phyloP scores from a whole-genome alignment of 179 eudicot genomes.

The Monotropa hypopitys region DNA sequence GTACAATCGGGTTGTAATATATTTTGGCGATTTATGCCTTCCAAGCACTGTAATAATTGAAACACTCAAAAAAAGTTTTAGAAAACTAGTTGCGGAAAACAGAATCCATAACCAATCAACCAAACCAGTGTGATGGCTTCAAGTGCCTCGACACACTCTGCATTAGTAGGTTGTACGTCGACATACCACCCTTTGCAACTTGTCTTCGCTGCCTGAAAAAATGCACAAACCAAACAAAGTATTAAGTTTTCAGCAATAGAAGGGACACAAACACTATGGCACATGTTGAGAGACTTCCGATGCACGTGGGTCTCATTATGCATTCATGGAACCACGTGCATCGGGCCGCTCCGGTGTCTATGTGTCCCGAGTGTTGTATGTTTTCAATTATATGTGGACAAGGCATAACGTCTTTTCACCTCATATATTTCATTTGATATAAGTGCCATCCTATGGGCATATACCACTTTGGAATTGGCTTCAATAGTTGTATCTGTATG shows the following conservation, averaged over 20 bases:
- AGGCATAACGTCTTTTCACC: neutral
- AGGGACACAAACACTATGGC: no score
- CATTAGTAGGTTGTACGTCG: neutral
- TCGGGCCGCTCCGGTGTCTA: no score
- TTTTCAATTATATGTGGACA: no score
- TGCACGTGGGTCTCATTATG: no score
- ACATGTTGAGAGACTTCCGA: no score
- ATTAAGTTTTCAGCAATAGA: neutral
- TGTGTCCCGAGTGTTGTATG: no score
- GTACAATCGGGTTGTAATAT: slow-evolving; percentile 8
- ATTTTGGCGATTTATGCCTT: neutral
- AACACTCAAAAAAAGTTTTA: no score
- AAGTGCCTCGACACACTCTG: slow-evolving; percentile 2
- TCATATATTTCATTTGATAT: slow-evolving; percentile 6
- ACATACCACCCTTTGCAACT: slow-evolving; percentile 8
- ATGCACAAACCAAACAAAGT: neutral
- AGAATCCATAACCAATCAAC: neutral
- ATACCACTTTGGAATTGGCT: slow-evolving; percentile 3
- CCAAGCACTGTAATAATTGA: neutral
- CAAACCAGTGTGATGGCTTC: slow-evolving; percentile 5
- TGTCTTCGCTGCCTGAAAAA: neutral
- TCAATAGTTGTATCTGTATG: slow-evolving; percentile 3
- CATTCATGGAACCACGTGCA: no score
- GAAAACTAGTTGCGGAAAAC: no score
- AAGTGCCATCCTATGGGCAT: slow-evolving; percentile 7